These are phyloP conservation scores for Groenewaldozyma sp. DNA, from an alignment of 1,139 yeast species.

Conservation along the genomic window DNA sequence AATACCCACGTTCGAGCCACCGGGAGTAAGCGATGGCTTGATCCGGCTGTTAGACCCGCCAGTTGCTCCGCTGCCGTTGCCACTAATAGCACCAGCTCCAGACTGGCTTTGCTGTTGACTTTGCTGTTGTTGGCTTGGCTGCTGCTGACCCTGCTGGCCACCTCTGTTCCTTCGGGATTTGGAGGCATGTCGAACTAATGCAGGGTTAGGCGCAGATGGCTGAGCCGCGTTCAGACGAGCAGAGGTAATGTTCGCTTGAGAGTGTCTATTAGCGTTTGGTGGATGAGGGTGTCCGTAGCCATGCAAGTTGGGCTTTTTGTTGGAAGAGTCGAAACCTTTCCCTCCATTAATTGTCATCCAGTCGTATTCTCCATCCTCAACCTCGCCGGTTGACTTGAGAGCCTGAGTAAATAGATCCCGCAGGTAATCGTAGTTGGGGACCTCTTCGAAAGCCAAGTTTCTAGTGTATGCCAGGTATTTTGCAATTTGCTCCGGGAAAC, in stretches of 20 bases:
- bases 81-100: too few species aligned
- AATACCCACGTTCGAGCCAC: conserved; percentile 2
- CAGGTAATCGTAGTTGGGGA: conserved; percentile 87
- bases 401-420: conserved; percentile 68
- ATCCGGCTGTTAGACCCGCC: conserved; percentile 6
- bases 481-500: conserved; percentile 80
- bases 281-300: conserved; percentile 76
- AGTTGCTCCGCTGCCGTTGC: not conserved
- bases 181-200: conserved; percentile 25
- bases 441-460: conserved; percentile 78
- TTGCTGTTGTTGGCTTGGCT: not conserved
- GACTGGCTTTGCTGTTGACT: too few species aligned
- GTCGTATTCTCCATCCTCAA: conserved; percentile 81
- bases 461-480: conserved; percentile 80
- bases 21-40: conserved; percentile 1
- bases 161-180: conserved; percentile 24
- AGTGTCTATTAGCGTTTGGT: conserved; percentile 27
- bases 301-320: conserved; percentile 81
- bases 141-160: conserved; percentile 2
- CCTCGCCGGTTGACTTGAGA: conserved; percentile 58
- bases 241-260: conserved; percentile 19
- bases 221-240: conserved; percentile 21
- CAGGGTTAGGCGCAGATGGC: conserved; percentile 26
- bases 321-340: conserved; percentile 79
- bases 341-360: conserved; percentile 93